Base-by-base conservation (phyloP, 768 basidiomycete species). In the Kwoniella sp. region DNA sequence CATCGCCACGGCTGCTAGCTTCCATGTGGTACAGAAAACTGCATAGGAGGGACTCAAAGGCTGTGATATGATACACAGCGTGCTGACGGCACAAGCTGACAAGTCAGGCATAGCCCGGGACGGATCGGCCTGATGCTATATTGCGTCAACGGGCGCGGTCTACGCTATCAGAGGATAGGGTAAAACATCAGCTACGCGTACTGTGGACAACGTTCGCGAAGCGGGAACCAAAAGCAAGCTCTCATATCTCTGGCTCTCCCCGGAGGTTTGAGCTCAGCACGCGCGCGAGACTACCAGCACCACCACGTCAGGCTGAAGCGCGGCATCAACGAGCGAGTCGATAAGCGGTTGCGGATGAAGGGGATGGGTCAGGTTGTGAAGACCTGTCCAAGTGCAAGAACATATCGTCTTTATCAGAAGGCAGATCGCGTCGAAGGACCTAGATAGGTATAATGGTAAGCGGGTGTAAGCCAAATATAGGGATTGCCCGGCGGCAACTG, bases 91-190 rank as follows among this genome's bases (percentile, higher is more conserved):
- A n/a, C n/a, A n/a, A n/a, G n/a, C n/a, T n/a, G n/a, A n/a, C 26
- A 57, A 57, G 22, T 32, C 44, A 17, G 63, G 60, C 22, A 57
- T 57, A 25, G 15, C 49, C 7, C 49, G 56, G n/a, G 56, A 57
- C 31, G 49, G 51, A 22, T 91, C 90, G 66, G 89, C 89, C 68
- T 78, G 95, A 12, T 93, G 87, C 76, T 95, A 84, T 63, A 83
- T 91, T 62, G 87, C 85, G 2, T 79, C 81, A 62, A 80, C 83
- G 2, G 87, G 86, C 75, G 78, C 78, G 8, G 84, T 95, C 47
- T 87, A 86, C 67, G 91, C 83, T 5, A 70, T 95, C 53, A 96
- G 95, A 59, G 91, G 89, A 15, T 91, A 89, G 0, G 91, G 91
- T 10, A 84, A 78, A 49, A 83, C 90, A 14, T 92, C 90, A 5